phyloP scores from a whole-genome alignment of 108 stramenopile species.

The Nitzschia inconspicua region DNA sequence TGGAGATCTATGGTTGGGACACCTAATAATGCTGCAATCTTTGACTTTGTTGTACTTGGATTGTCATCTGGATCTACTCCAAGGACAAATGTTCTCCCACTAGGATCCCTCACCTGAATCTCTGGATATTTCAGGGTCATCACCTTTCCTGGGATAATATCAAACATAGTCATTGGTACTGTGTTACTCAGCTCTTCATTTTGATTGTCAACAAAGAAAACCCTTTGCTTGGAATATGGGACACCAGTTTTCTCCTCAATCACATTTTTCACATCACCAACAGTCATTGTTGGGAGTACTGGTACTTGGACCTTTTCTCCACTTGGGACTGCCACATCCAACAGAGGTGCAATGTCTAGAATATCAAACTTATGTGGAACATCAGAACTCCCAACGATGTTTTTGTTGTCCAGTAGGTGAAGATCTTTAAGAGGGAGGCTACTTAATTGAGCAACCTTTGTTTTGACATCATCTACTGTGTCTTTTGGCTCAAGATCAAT shows the following conservation, averaged over 20 bases:
- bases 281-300: conserved; percentile 9
- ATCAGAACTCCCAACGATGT: neutral
- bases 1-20: neutral
- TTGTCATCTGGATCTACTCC: conserved; percentile 1
- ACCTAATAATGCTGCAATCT: neutral
- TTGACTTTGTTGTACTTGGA: neutral
- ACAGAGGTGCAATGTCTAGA: neutral
- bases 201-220: conserved; percentile 26
- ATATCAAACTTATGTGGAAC: neutral
- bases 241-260: conserved; percentile 13
- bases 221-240: conserved; percentile 12
- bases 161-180: neutral
- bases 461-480: conserved; percentile 5
- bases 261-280: conserved; percentile 21
- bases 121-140: neutral
- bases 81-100: neutral
- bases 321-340: neutral
- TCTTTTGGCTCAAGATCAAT: conserved; percentile 3
- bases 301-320: conserved; percentile 5
- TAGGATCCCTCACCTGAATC: neutral
- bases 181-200: conserved; percentile 7
- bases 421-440: neutral
- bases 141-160: neutral
- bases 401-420: neutral
- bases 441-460: neutral